Evolutionary conservation across 2,329 filamentous ascomycete genomes (phyloP), one percentile per base, ranked within the genome.

Genomic region (Aureobasidium lini): DNA sequence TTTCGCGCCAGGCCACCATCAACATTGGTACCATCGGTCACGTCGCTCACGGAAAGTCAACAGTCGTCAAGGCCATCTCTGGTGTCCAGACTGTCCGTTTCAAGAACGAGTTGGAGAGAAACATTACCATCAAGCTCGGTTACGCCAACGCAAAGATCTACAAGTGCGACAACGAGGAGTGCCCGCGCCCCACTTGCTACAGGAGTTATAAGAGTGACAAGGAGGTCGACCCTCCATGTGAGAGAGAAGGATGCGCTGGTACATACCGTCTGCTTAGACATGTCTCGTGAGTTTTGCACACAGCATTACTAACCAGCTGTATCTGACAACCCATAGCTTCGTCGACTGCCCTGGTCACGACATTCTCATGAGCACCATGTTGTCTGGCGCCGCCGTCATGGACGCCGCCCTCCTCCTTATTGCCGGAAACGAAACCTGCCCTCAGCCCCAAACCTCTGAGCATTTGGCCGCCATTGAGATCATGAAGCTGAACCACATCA

Each of bases 311-410:
- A 13, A n/a, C 16, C 2, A 39, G 37, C 57, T 16, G 34, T 37
- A 50, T 42, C 34, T 56, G 34, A 49, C 43, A 7, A 8, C 9
- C 1, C 44, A 6, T 61, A 72, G 90, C 15, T 99, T 97, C 74
- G 94, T 97, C 67, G 94, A 97, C 77, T 97, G 94, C 82, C 94
- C 94, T 60, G 94, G 94, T 76, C 94, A 99, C 89, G 94, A 99
- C 79, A 99, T 99, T 91, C 92, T 99, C 75, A 99, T 99, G 94
- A 97, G 93, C 78, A 99, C 94, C 69, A 99, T 99, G 94, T 87
- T 99, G 82, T 99, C 94, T 72, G 94, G 94, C 71, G 94, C 94
- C 69, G 94, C 94, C 65, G 94, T 99, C 83, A 99, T 99, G 94
- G 94, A 99, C 77, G 94, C 94, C 65, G 94, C 94, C 16, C 84